phyloP scores from a whole-genome alignment of 2,329 filamentous ascomycete species.

The Seiridium unicorne region DNA sequence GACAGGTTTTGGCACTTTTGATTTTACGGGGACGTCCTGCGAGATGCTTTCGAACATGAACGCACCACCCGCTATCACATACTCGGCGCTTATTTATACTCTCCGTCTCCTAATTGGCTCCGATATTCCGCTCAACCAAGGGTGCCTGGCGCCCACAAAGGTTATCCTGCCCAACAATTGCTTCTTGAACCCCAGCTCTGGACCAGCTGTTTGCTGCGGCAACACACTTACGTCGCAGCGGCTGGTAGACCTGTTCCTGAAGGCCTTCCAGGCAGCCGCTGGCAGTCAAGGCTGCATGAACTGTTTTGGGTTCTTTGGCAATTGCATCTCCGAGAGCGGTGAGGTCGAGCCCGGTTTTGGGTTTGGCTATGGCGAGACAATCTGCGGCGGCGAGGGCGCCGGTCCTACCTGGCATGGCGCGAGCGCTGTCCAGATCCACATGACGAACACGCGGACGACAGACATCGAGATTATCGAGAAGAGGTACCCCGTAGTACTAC shows the following conservation, averaged over 20 bases:
- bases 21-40: slow-evolving; percentile 48
- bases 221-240: slow-evolving; percentile 21
- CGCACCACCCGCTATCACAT: slow-evolving; percentile 27
- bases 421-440: slow-evolving; percentile 67
- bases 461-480: slow-evolving; percentile 70
- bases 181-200: slow-evolving; percentile 29
- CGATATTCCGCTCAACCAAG: slow-evolving; percentile 75
- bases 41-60: slow-evolving; percentile 35
- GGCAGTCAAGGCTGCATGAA: slow-evolving; percentile 79
- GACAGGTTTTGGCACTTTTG: slow-evolving; percentile 68
- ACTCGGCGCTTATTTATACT: slow-evolving; percentile 28
- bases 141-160: slow-evolving; percentile 49
- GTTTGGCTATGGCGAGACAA: slow-evolving; percentile 66
- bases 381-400: slow-evolving; percentile 69
- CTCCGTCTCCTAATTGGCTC: slow-evolving; percentile 65
- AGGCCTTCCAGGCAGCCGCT: slow-evolving; percentile 39
- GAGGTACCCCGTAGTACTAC: slow-evolving; percentile 65
- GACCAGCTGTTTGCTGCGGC: slow-evolving; percentile 18
- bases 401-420: slow-evolving; percentile 67
- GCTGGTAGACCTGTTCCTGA: slow-evolving; percentile 16
- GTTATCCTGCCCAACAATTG: slow-evolving; percentile 23
- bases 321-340: slow-evolving; percentile 19
- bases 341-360: slow-evolving; percentile 54
- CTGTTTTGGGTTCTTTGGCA: slow-evolving; percentile 68
- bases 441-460: slow-evolving; percentile 75